Percentiles rank a stretch among this genome's conserved stretches.
phyloP scores from a whole-genome alignment of 2,329 filamentous ascomycete genomes.

The Cryphonectria nitschkei region DNA sequence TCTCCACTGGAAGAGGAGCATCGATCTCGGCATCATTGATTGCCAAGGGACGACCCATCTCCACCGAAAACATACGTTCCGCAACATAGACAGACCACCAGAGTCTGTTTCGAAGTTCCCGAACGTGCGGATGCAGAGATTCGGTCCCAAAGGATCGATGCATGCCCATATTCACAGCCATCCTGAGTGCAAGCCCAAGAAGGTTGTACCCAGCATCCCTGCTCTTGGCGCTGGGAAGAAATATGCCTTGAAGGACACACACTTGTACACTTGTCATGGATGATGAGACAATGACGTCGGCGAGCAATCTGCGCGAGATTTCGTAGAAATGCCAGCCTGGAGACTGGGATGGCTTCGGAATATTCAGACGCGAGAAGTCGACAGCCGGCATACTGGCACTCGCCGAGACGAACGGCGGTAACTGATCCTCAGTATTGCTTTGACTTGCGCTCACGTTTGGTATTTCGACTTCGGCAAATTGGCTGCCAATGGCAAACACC shows the following conservation, averaged over 20 bases:
- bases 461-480: conserved; percentile 9
- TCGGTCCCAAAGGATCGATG: conserved; percentile 7
- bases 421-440: no score
- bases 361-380: no score
- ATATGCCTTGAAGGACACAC: neutral
- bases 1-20: conserved; percentile 5
- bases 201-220: neutral
- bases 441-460: neutral
- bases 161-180: conserved; percentile 6
- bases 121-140: neutral
- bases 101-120: conserved; percentile 9
- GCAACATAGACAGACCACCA: conserved; percentile 12
- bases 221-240: conserved; percentile 5
- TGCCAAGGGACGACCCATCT: conserved; percentile 7
- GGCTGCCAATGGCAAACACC: conserved; percentile 14
- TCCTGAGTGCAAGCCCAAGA: conserved; percentile 5
- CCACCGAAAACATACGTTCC: conserved; percentile 9
- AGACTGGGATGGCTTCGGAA: no score
- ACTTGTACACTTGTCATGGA: no score
- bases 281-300: no score
- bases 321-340: no score
- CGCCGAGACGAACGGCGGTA: no score
- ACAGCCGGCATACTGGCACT: no score
- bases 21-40: conserved; percentile 11
- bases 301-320: no score